Evolutionary conservation across 371 early-diverging fungal genomes (phyloP).

Genomic region (Zychaea mexicana): DNA sequence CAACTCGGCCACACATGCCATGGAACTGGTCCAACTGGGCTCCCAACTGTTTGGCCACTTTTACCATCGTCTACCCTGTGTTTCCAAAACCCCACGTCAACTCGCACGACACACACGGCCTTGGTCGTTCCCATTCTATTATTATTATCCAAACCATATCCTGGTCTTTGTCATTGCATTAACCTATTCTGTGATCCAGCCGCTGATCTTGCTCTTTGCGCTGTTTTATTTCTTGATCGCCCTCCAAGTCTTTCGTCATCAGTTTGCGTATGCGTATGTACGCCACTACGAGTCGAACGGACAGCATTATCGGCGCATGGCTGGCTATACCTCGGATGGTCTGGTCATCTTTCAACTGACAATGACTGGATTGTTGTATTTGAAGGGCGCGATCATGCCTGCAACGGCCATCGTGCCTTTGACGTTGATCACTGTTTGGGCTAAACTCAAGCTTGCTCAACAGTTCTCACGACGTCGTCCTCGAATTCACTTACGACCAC

Average conservation of each 20-base stretch:
- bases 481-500: conserved; percentile 28
- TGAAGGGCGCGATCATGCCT: conserved; percentile 55
- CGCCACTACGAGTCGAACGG: conserved; percentile 85
- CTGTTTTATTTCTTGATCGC: conserved; percentile 77
- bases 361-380: conserved; percentile 75
- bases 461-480: conserved; percentile 46
- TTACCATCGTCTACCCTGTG: conserved; percentile 41
- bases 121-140: conserved; percentile 68
- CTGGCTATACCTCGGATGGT: conserved; percentile 77
- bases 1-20: conserved; percentile 68
- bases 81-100: conserved; percentile 72
- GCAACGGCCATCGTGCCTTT: conserved; percentile 51
- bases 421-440: conserved; percentile 53
- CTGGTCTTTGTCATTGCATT: conserved; percentile 84
- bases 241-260: conserved; percentile 78
- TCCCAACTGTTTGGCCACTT: conserved; percentile 56
- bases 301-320: conserved; percentile 73
- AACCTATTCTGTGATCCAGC: conserved; percentile 86
- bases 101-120: conserved; percentile 57
- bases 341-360: conserved; percentile 85
- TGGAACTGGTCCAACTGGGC: conserved; percentile 73
- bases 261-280: conserved; percentile 83
- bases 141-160: conserved; percentile 73
- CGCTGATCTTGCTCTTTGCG: conserved; percentile 81
- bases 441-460: conserved; percentile 47